Evolutionary conservation across 345 rosid genomes (phyloP).

Genomic region (Adansonia digitata): DNA sequence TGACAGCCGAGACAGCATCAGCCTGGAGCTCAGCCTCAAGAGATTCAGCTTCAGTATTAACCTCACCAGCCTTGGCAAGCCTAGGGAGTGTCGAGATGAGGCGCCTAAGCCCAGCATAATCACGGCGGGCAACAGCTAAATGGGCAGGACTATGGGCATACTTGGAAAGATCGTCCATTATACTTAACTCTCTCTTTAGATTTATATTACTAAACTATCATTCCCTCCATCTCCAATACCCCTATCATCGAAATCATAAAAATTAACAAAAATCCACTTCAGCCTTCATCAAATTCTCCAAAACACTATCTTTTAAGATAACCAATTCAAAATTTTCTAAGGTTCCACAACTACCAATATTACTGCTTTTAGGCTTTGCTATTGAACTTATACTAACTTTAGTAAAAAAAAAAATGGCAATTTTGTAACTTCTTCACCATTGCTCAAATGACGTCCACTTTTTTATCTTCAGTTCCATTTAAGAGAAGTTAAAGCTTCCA

Average conservation of each 20-base stretch:
- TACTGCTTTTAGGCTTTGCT: constrained; percentile 11
- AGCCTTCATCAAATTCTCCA: constrained; percentile 12
- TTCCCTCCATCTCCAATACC: constrained; percentile 23
- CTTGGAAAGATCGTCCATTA: constrained; percentile 74
- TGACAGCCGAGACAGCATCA: constrained; percentile 64
- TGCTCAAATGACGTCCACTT: constrained; percentile 9
- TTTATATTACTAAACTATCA: constrained; percentile 20
- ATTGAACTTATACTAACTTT: not conserved
- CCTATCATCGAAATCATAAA: not conserved
- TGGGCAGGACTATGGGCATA: constrained; percentile 89
- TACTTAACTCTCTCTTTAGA: not conserved
- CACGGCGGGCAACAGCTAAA: constrained; percentile 70
- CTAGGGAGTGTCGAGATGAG: constrained; percentile 60
- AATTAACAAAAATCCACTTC: not conserved
- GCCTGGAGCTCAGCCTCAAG: constrained; percentile 67
- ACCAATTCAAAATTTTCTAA: constrained; percentile 1
- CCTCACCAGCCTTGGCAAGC: constrained; percentile 80
- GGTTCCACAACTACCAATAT: constrained; percentile 8
- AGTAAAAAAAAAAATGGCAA: constrained; percentile 1
- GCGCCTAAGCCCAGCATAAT: constrained; percentile 60
- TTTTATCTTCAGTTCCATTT: constrained; percentile 21
- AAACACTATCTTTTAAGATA: not conserved
- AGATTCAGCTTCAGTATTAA: constrained; percentile 71
- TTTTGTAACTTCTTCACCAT: constrained; percentile 12
- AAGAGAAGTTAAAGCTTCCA: constrained; percentile 25